phyloP scores from a whole-genome alignment of 257 asterid species.

The Coffea canephora region DNA sequence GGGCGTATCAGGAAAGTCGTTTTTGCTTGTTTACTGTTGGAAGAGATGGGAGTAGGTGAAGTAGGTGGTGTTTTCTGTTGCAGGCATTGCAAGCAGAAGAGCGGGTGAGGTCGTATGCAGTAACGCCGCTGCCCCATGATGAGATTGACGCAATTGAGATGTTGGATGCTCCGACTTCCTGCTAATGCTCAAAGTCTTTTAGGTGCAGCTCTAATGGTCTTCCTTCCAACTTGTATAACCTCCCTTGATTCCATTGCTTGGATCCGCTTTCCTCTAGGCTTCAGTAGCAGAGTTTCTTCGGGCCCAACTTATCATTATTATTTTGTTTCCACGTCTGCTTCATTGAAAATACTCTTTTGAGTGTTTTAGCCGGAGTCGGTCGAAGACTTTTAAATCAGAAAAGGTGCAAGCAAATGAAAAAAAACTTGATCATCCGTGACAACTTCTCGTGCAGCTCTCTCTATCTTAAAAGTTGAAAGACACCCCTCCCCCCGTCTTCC shows the following conservation, averaged over 20 bases:
- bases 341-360: too few species aligned
- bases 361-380: neutral
- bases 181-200: neutral
- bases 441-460: neutral
- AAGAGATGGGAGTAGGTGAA: neutral
- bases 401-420: neutral
- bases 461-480: neutral
- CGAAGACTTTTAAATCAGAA: neutral
- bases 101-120: constrained; percentile 37
- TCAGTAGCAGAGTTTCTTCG: too few species aligned
- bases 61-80: constrained; percentile 15
- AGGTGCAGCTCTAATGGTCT: neutral
- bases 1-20: too few species aligned
- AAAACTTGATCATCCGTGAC: neutral
- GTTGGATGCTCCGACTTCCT: neutral
- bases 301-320: neutral
- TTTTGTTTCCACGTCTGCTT: neutral
- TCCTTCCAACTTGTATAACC: too few species aligned
- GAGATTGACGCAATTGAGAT: constrained; percentile 28
- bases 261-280: neutral
- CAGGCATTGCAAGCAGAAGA: constrained; percentile 64
- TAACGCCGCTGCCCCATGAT: constrained; percentile 27
- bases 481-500: too few species aligned
- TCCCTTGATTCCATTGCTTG: neutral
- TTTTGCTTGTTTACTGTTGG: too few species aligned